These are phyloP conservation scores for Globisporangium nunn DNA, from an alignment of 352 stramenopile species.

Conservation along the genomic window DNA sequence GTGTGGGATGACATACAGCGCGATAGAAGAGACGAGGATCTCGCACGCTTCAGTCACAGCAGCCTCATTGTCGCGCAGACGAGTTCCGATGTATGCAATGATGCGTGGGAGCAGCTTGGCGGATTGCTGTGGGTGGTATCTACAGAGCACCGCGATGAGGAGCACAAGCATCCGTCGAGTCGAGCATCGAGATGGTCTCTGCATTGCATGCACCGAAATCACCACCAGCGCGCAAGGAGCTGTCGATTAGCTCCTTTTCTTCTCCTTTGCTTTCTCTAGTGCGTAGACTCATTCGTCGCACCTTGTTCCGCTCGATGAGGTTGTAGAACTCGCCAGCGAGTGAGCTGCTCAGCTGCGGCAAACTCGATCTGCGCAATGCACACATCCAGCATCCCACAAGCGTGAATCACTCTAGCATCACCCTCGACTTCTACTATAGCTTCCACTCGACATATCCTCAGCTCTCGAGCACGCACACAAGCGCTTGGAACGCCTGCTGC, in stretches of 20 bases:
- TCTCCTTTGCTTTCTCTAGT: background rate
- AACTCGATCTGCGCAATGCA: constrained; percentile 20
- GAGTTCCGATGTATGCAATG: constrained; percentile 33
- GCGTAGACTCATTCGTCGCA: constrained; percentile 6
- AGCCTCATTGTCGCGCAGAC: constrained; percentile 45
- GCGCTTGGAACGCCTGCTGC: constrained; percentile 40
- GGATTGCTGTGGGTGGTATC: constrained; percentile 25
- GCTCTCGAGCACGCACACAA: constrained; percentile 24
- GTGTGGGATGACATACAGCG: constrained; percentile 36
- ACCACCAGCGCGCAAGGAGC: background rate
- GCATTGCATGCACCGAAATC: background rate
- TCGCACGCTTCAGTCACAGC: constrained; percentile 49
- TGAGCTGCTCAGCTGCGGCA: constrained; percentile 25
- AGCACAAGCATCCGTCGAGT: constrained; percentile 56
- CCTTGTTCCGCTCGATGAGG: constrained; percentile 60
- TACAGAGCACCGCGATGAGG: constrained; percentile 43
- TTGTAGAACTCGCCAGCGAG: constrained; percentile 34
- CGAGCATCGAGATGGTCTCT: constrained; percentile 39
- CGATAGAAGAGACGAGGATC: constrained; percentile 43
- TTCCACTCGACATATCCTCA: background rate
- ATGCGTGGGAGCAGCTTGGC: constrained; percentile 36
- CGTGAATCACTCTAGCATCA: background rate
- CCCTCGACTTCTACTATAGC: background rate
- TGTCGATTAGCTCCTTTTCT: background rate
- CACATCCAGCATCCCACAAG: background rate